A percentile compares a stretch with the other conserved stretches of the same genome.
phyloP scores from a whole-genome alignment of 805 yeast genomes.

The Wickerhamiella lipophila region DNA sequence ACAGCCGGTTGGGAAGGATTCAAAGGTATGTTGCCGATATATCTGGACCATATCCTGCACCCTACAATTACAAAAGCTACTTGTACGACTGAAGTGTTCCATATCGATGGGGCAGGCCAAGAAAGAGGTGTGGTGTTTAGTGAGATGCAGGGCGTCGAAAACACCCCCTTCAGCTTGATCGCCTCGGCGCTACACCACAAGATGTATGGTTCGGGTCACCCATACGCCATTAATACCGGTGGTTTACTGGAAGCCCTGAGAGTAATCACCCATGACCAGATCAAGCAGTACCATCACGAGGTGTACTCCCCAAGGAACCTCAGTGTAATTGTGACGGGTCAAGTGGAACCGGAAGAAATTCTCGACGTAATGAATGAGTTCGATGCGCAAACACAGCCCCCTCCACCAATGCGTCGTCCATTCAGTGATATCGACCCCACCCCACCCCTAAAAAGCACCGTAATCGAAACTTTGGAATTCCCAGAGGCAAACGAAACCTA shows the following conservation, averaged over 20 bases:
- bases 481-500: constrained; percentile 82
- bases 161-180: constrained; percentile 55
- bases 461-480: constrained; percentile 49
- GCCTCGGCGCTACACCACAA: constrained; percentile 22
- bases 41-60: constrained; percentile 70
- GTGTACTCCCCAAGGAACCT: constrained; percentile 74
- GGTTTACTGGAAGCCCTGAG: constrained; percentile 73
- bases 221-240: constrained; percentile 89
- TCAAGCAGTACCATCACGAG: constrained; percentile 57
- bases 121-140: constrained; percentile 96
- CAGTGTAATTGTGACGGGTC: constrained; percentile 73
- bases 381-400: constrained; percentile 48
- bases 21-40: constrained; percentile 67
- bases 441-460: constrained; percentile 31
- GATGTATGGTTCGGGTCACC: constrained; percentile 42
- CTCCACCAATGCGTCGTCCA: constrained; percentile 74
- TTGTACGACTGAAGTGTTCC: constrained; percentile 88
- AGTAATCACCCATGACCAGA: constrained; percentile 55
- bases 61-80: constrained; percentile 87
- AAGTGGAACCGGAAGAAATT: constrained; percentile 65
- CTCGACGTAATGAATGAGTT: constrained; percentile 38
- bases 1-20: constrained; percentile 98
- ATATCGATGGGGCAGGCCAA: constrained; percentile 76
- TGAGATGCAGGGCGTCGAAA: constrained; percentile 91
- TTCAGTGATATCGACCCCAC: constrained; percentile 26